Evolutionary conservation across 208 protist genomes (phyloP), one percentile per base, ranked within the genome.

Genomic region (Crithidia fasciculata): DNA sequence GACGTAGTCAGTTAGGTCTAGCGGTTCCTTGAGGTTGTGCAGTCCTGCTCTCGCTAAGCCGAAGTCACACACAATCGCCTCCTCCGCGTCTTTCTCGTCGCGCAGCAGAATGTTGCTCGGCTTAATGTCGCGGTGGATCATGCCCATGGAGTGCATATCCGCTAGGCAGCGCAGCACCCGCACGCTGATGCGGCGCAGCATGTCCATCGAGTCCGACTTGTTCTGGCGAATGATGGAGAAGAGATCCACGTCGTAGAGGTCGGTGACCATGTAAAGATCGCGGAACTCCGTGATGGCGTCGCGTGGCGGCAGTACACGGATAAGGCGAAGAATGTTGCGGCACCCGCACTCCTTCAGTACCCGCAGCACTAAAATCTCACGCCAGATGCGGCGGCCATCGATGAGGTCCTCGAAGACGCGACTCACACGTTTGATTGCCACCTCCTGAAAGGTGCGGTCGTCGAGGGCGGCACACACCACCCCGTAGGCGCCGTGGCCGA

Each of bases 391-490:
- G 55, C 98, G 97, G 19, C 94, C 92, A 69, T 99, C 98, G 43
- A 97, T 95, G 2, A 98, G 54, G 65, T 99, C 93, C 36, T 97
- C 89, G 80, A 99, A 99, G 39, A 98, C 88, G 63, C 96, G 91
- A 41, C 67, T 81, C 52, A 99, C 97, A 55, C 98, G 99, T 76
- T 99, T 99, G 57, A 99, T 99, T 13, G 99, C 98, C 0, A 99
- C 97, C 12, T 97, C 87, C 53, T 87, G 63, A 13, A 94, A 86
- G 2, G 81, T 91, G 45, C 73, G 71, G 71, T 90, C 83, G 77
- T 98, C 92, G n/a, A 92, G 69, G 7, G 88, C 91, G 28, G 84
- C 81, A 59, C 91, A 96, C 5, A 97, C 95, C 2, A 96, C 84
- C 43, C 95, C 95, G 68, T 98, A 98, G 10, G 95, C 91, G 19